phyloP scores from a whole-genome alignment of 169 alveolate genomes.

The Neospora caninum region DNA sequence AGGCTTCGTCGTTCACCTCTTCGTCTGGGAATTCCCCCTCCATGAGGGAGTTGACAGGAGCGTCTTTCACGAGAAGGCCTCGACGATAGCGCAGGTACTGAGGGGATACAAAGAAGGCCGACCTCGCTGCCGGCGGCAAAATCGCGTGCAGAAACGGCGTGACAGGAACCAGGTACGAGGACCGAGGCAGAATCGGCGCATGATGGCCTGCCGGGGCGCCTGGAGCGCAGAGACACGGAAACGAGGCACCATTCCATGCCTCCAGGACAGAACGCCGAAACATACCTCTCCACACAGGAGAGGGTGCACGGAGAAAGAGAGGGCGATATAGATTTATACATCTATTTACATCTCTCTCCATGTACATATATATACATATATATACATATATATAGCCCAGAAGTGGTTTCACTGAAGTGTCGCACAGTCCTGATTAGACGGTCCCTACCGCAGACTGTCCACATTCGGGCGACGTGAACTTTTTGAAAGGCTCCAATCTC shows the following conservation, averaged over 20 bases:
- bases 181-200: background rate
- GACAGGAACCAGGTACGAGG: background rate
- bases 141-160: background rate
- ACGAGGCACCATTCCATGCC: too few relatives aligned
- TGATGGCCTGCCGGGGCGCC: background rate
- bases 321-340: background rate
- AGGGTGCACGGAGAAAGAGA: too few relatives aligned
- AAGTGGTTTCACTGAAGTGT: too few relatives aligned
- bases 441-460: slow-evolving; percentile 22
- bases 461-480: background rate
- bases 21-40: too few relatives aligned
- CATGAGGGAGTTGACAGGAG: background rate
- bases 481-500: background rate
- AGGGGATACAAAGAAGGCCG: background rate
- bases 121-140: background rate
- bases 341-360: background rate
- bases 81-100: background rate
- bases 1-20: background rate
- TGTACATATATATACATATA: background rate
- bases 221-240: background rate
- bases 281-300: too few relatives aligned
- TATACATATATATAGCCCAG: too few relatives aligned
- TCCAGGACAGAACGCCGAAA: too few relatives aligned
- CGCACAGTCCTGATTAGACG: too few relatives aligned
- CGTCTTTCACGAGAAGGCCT: background rate